These are phyloP conservation scores for Didymella glomerata DNA, from an alignment of 2,329 filamentous ascomycete genomes.

Conservation along the genomic window DNA sequence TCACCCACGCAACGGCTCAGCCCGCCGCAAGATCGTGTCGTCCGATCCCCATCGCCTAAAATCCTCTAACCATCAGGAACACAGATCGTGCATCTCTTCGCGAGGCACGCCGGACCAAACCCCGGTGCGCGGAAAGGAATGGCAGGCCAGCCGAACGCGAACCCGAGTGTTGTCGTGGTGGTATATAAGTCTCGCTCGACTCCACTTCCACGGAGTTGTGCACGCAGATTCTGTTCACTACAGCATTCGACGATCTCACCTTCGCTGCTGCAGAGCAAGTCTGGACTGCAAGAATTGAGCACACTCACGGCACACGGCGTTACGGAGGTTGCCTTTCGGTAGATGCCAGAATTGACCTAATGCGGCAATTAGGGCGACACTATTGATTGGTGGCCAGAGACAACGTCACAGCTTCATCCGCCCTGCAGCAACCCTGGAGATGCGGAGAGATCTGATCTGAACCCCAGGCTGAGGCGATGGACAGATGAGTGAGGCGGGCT, in stretches of 20 bases:
- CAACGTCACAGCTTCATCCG: constrained; percentile 6
- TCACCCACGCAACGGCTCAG: constrained; percentile 5
- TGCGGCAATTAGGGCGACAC: constrained; percentile 15
- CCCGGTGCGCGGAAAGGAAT: not conserved
- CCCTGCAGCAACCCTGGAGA: not conserved
- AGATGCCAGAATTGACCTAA: constrained; percentile 5
- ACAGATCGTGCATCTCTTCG: constrained; percentile 15
- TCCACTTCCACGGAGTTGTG: not conserved
- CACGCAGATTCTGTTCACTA: not conserved
- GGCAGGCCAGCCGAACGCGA: constrained; percentile 18
- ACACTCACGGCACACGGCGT: not conserved
- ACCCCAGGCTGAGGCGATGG: not conserved
- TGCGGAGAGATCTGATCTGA: not conserved
- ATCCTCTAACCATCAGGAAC: constrained; percentile 3
- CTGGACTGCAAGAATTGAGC: not conserved
- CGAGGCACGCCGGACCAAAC: constrained; percentile 1
- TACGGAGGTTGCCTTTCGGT: not conserved
- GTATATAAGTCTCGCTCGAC: constrained; percentile 2
- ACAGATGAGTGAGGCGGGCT: not conserved
- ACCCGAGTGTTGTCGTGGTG: not conserved
- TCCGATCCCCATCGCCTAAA: constrained; percentile 11
- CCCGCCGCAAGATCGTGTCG: constrained; percentile 10
- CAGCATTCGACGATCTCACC: not conserved
- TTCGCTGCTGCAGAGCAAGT: not conserved
- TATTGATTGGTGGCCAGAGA: not conserved